Conservation (phyloP, 1,139 yeast genomes). For the Pichia sp. region DNA sequence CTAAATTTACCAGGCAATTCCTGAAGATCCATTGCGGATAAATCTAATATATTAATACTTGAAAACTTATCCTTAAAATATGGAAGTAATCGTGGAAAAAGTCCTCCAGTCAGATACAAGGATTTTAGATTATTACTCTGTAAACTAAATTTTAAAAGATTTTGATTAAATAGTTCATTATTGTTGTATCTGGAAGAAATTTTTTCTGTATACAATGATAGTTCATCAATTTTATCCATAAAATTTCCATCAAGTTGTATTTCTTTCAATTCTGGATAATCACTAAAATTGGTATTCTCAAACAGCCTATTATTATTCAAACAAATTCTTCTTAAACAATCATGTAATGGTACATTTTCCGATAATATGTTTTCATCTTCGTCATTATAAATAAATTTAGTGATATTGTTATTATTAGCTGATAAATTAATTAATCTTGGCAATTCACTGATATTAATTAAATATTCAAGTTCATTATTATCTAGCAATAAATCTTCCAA, state of each 20-base stretch:
- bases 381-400: conserved; percentile 1
- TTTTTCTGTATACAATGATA: conserved; percentile 31
- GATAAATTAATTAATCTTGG: conserved; percentile 37
- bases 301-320: conserved; percentile 38
- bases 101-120: conserved; percentile 24
- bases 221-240: conserved; percentile 24
- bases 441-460: conserved; percentile 36
- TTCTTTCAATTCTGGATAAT: conserved; percentile 38
- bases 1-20: conserved; percentile 35
- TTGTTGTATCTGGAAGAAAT: conserved; percentile 40
- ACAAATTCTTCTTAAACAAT: conserved; percentile 39
- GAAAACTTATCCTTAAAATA: conserved; percentile 29
- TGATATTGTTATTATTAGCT: conserved; percentile 39
- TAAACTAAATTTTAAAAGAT: conserved; percentile 13
- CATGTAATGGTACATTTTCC: conserved; percentile 18
- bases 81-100: conserved; percentile 5
- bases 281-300: conserved; percentile 29
- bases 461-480: conserved; percentile 34
- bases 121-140: conserved; percentile 12
- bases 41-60: conserved; percentile 36
- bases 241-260: conserved; percentile 44
- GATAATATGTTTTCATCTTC: not conserved
- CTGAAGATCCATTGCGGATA: conserved; percentile 41
- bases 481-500: conserved; percentile 43
- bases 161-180: conserved; percentile 9